Evolutionary conservation across 345 rosid species (phyloP).

Genomic region (Corymbia maculata): DNA sequence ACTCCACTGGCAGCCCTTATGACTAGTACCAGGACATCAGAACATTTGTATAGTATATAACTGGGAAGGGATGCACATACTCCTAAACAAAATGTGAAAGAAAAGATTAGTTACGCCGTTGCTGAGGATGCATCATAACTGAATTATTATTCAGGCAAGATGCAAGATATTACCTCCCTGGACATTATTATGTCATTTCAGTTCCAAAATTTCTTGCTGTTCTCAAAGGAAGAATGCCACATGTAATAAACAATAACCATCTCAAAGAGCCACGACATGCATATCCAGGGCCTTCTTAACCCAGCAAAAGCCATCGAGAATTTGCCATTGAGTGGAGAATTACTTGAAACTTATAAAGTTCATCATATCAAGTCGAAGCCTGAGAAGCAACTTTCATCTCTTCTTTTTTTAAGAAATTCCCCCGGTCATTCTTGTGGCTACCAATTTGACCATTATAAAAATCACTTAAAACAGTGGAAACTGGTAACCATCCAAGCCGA

Average conservation of each 20-base stretch:
- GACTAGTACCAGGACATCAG: neutral
- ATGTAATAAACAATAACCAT: neutral
- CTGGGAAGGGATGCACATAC: neutral
- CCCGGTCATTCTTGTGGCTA: neutral
- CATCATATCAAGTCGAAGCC: neutral
- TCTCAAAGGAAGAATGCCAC: neutral
- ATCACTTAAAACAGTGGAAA: slow-evolving; percentile 22
- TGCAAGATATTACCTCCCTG: neutral
- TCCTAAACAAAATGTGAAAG: neutral
- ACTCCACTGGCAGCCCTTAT: neutral
- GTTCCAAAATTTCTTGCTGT: neutral
- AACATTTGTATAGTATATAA: neutral
- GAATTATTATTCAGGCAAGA: neutral
- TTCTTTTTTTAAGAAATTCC: neutral
- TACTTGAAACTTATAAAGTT: neutral
- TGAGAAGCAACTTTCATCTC: neutral
- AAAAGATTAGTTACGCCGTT: neutral
- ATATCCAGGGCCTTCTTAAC: neutral
- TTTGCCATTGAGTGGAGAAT: neutral
- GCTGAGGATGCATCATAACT: neutral
- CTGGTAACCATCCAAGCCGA: slow-evolving; percentile 38
- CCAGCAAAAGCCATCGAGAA: neutral
- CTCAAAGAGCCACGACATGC: neutral
- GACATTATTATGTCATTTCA: neutral
- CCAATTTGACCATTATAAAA: neutral